Conservation (phyloP, 116 monocot species). For the Dioscorea cayenensis region DNA sequence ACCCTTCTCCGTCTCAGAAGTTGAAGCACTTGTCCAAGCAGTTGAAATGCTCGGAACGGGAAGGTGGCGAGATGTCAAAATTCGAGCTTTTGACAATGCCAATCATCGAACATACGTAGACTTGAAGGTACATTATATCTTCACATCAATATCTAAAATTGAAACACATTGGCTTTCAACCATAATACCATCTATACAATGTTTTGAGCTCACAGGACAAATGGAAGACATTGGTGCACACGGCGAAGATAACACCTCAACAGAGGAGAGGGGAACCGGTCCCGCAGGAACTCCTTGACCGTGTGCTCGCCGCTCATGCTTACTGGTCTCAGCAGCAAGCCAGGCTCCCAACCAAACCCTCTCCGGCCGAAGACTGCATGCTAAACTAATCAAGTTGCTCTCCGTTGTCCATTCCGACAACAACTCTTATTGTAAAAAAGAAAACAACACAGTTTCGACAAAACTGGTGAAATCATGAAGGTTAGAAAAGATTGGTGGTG, state of each 20-base stretch:
- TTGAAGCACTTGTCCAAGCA: constrained; percentile 80
- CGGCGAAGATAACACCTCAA: constrained; percentile 66
- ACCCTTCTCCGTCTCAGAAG: constrained; percentile 83
- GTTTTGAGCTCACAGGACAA: constrained; percentile 40
- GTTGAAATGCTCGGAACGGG: constrained; percentile 88
- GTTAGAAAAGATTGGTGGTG: neutral
- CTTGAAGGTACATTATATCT: constrained; percentile 40
- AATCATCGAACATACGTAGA: constrained; percentile 80
- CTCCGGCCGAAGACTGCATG: constrained; percentile 7
- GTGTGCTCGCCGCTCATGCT: constrained; percentile 56
- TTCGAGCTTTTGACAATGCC: constrained; percentile 60
- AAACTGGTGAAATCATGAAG: neutral
- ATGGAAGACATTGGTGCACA: constrained; percentile 91
- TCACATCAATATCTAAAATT: neutral
- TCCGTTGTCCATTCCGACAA: neutral
- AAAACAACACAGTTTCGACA: neutral
- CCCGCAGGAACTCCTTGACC: constrained; percentile 72
- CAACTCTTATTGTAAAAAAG: constrained; percentile 3
- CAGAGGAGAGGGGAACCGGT: constrained; percentile 80
- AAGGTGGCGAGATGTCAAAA: constrained; percentile 84
- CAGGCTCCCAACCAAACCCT: constrained; percentile 33
- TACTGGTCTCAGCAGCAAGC: constrained; percentile 68
- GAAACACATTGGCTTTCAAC: neutral
- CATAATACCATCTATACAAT: neutral
- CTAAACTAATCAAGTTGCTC: constrained; percentile 9